These are phyloP conservation scores for Amanita inopinata DNA, from an alignment of 768 basidiomycete species.

Conservation along the genomic window DNA sequence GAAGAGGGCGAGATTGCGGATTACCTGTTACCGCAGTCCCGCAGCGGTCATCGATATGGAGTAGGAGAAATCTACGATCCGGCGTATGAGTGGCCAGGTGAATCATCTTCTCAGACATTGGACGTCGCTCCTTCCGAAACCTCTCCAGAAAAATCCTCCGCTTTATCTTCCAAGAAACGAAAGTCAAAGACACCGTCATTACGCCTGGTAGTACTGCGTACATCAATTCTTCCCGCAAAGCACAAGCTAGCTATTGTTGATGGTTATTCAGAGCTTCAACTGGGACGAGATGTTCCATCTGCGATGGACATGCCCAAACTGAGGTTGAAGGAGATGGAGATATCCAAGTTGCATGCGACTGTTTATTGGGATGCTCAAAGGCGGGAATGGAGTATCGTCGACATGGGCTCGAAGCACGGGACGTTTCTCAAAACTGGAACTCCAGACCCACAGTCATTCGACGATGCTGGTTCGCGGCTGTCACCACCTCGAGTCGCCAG, in stretches of 20 bases:
- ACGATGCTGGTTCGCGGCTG: constrained; percentile 35
- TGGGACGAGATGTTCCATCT: constrained; percentile 59
- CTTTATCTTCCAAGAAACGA: constrained; percentile 9
- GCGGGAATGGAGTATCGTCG: constrained; percentile 63
- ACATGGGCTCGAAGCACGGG: constrained; percentile 82
- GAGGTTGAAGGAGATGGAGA: constrained; percentile 75
- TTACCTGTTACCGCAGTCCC: neutral
- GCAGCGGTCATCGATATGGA: constrained; percentile 1
- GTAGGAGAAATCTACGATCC: constrained; percentile 33
- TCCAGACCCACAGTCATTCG: constrained; percentile 14
- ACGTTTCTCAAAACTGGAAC: constrained; percentile 46
- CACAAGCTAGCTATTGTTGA: constrained; percentile 32
- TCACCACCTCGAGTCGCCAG: constrained; percentile 62
- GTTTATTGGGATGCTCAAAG: constrained; percentile 57
- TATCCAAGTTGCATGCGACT: constrained; percentile 74
- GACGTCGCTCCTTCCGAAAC: constrained; percentile 17
- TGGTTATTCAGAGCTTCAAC: constrained; percentile 52
- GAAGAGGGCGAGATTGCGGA: constrained; percentile 24
- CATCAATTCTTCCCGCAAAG: constrained; percentile 50
- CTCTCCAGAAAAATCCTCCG: constrained; percentile 7
- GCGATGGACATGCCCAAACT: constrained; percentile 51
- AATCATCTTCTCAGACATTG: constrained; percentile 5
- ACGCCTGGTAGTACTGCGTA: constrained; percentile 45
- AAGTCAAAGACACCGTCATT: constrained; percentile 21
- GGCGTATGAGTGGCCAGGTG: constrained; percentile 51